These are phyloP conservation scores for Tylopilus plumbeoviolaceoides DNA, from an alignment of 768 basidiomycete species.

Conservation along the genomic window DNA sequence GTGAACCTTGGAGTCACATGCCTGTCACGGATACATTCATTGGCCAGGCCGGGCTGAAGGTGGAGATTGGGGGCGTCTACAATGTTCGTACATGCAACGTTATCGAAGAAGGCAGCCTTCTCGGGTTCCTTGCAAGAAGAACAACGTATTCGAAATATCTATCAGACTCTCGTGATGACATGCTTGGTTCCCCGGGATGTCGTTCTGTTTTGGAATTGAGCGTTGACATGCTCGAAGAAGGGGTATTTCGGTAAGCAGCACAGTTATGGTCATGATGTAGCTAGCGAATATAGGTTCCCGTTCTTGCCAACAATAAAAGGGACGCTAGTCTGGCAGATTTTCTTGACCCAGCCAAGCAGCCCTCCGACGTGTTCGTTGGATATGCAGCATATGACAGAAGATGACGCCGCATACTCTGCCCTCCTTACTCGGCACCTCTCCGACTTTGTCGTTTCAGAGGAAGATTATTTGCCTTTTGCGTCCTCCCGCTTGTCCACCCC, in stretches of 20 bases:
- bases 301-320: not conserved
- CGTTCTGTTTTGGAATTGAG: not conserved
- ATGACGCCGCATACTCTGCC: conserved; percentile 28
- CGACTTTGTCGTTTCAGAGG: conserved; percentile 29
- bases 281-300: not conserved
- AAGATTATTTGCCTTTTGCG: conserved; percentile 2
- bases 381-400: conserved; percentile 27
- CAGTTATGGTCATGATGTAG: not conserved
- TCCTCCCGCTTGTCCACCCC: conserved; percentile 27
- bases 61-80: not conserved
- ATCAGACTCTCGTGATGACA: not conserved
- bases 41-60: too few species aligned
- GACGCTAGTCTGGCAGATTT: not conserved
- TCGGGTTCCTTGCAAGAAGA: not conserved
- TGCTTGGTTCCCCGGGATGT: not conserved
- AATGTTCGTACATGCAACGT: not conserved
- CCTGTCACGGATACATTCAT: too few species aligned
- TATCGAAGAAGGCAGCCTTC: not conserved
- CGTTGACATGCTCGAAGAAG: not conserved
- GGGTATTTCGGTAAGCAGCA: not conserved
- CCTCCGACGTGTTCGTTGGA: not conserved
- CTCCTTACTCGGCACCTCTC: conserved; percentile 28
- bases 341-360: not conserved
- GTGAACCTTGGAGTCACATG: too few species aligned
- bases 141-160: too few species aligned